Evolutionary conservation across 2,329 filamentous ascomycete genomes (phyloP).

Genomic region (Bipolaris oryzae): DNA sequence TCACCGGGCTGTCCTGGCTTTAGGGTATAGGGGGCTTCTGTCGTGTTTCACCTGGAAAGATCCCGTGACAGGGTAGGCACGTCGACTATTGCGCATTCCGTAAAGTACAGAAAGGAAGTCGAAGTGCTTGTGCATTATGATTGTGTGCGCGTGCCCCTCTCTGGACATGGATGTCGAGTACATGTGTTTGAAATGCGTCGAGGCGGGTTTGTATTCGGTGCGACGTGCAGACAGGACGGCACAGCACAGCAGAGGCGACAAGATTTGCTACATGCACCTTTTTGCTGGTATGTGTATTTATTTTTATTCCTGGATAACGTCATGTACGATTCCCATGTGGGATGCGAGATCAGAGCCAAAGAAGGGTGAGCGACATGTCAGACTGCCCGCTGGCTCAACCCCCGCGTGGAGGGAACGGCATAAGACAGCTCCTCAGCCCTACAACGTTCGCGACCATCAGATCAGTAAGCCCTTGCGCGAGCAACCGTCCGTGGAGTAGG

Average conservation of each 20-base stretch:
- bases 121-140: conserved; percentile 2
- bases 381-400: conserved; percentile 1
- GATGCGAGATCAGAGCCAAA: background rate
- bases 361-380: background rate
- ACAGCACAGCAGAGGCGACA: background rate
- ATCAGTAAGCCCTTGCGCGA: conserved; percentile 37
- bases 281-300: background rate
- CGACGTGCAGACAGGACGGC: background rate
- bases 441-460: conserved; percentile 19
- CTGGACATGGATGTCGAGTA: background rate
- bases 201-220: conserved; percentile 1
- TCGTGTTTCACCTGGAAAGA: conserved; percentile 2
- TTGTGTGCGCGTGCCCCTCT: conserved; percentile 1
- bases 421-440: conserved; percentile 3
- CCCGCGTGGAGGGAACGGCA: conserved; percentile 2
- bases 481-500: conserved; percentile 27
- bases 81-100: background rate
- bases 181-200: background rate
- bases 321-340: background rate
- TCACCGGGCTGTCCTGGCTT: conserved; percentile 1
- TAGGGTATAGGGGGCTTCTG: conserved; percentile 4
- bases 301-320: background rate
- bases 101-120: background rate
- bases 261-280: background rate
- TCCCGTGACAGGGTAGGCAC: background rate